Evolutionary conservation across 208 protist species (phyloP), one percentile per base, ranked within the genome.

Genomic region (Trypanosoma grayi): DNA sequence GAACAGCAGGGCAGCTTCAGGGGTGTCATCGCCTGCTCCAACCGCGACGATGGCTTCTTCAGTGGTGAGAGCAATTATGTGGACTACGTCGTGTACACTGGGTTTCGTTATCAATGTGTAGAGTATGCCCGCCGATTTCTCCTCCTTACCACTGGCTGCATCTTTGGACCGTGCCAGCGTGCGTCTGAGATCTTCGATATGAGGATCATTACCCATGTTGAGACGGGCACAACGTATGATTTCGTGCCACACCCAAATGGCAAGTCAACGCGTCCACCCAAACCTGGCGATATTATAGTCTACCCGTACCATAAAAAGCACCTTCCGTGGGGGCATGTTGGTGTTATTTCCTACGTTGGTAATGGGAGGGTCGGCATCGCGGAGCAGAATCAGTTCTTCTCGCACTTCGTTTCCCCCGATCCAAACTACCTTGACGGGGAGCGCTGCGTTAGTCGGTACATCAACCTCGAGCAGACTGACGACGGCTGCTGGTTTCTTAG

Each of bases 1-100:
- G 85, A 83, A 50, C 68, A 80, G 25, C 85, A 87, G 39, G 81
- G 81, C 31, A 87, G 77, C 67, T 89, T 87, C 55, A 69, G 56
- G 13, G 81, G 81, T 34, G 81, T 92, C 8, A 69, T 77, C 16
- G 81, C 80, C 2, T 79, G 63, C 57, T 87, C 81, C 11, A 92
- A 92, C 66, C 73, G 73, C 34, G 79, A 92, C 40, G 85, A 92
- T 58, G 74, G 77, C n/a, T 92, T 87, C 63, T 92, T 92, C 60
- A 87, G 80, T 54, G 85, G 79, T 20, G 81, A 92, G 66, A 82
- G 72, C 63, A 85, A 92, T 66, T 89, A 89, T 63, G 66, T 89
- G 16, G 68, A 88, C 44, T 41, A 66, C 25, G 18, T 75, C 34
- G 71, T 92, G 31, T 89, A 81, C 61, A 89, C 85, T 20, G 85